Evolutionary conservation across 2,329 filamentous ascomycete species (phyloP), one percentile per base, ranked within the genome.

Genomic region (Biscogniauxia sp.): DNA sequence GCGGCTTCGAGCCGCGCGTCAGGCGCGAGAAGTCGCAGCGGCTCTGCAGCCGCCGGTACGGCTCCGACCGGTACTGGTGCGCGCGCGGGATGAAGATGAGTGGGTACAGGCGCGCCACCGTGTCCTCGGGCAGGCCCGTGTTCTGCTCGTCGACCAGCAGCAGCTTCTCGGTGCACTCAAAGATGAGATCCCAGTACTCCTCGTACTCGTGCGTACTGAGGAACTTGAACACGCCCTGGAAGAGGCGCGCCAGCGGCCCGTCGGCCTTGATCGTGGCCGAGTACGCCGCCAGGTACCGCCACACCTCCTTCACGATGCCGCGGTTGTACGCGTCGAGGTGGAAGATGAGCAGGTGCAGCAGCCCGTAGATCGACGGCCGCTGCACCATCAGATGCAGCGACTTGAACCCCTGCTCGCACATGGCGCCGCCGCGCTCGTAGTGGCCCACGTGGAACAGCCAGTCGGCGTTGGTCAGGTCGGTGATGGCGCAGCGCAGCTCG

Each of bases 401-500:
- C 52, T 66, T 66, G 55, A 72, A 72, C 8, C 69, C 70, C 51
- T 69, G 58, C 54, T 72, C 69, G 57, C 68, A 69, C 69, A 72
- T 72, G 2, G 61, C 64, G 25, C 70, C 70, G 8, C 68, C 70
- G 57, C 64, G 62, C 49, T 69, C 65, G 54, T 59, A 68, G 26
- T 69, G 66, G 17, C 70, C 70, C 3, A 71, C 64, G 26, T 67
- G 64, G 52, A 72, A 71, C 9, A 72, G 51, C 70, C 70, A 72
- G 57, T 72, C 70, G 20, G 68, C 70, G 54, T 71, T 72, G 15
- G 69, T 71, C 20, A 72, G 69, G 26, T 72, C 70, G 11, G 70
- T 72, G 37, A 72, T 72, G 15, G 70, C 68, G 28, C 69, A 72
- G n/a, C 70, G 69, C 13, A 72, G 32, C 25, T 65, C 62, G 61